Evolutionary conservation across 352 stramenopile species (phyloP).

Genomic region (Achlya hypogyna): DNA sequence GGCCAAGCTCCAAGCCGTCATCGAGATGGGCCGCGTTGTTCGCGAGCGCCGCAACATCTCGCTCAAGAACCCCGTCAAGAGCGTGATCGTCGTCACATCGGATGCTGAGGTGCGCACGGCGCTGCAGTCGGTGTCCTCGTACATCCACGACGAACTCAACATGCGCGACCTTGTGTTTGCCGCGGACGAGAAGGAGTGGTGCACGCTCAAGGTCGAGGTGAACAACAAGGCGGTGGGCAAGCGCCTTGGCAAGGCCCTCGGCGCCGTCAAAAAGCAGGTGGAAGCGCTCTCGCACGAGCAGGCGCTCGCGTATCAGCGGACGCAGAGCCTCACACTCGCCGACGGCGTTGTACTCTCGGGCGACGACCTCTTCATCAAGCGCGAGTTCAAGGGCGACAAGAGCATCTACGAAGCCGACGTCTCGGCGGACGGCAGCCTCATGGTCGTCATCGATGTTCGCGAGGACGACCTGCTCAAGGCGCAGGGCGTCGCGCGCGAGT

Average conservation of each 20-base stretch:
- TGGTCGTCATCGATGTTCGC: conserved; percentile 93
- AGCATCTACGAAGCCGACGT: conserved; percentile 88
- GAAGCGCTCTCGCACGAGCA: conserved; percentile 61
- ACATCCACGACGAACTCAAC: conserved; percentile 98
- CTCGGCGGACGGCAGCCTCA: conserved; percentile 83
- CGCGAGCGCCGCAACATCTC: conserved; percentile 95
- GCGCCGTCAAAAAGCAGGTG: conserved; percentile 81
- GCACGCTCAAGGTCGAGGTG: conserved; percentile 90
- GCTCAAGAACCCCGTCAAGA: conserved; percentile 95
- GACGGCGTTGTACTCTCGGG: conserved; percentile 63
- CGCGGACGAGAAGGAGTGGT: conserved; percentile 85
- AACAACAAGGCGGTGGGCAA: conserved; percentile 93
- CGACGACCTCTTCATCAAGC: conserved; percentile 92
- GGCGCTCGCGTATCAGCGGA: conserved; percentile 56
- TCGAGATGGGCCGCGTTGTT: conserved; percentile 94
- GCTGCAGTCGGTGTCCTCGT: conserved; percentile 79
- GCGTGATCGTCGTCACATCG: conserved; percentile 92
- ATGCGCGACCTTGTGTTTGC: conserved; percentile 88
- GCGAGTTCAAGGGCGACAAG: conserved; percentile 89
- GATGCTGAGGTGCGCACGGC: conserved; percentile 71
- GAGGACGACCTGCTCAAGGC: conserved; percentile 93
- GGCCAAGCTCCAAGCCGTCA: conserved; percentile 92
- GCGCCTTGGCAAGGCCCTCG: conserved; percentile 95
- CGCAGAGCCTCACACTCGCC: conserved; percentile 64
- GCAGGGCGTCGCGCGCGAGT: conserved; percentile 90